A percentile compares a stretch with the other conserved stretches of the same genome.
Evolutionary conservation across 2,329 filamentous ascomycete genomes (phyloP).

Genomic region (Aspergillus sp.): DNA sequence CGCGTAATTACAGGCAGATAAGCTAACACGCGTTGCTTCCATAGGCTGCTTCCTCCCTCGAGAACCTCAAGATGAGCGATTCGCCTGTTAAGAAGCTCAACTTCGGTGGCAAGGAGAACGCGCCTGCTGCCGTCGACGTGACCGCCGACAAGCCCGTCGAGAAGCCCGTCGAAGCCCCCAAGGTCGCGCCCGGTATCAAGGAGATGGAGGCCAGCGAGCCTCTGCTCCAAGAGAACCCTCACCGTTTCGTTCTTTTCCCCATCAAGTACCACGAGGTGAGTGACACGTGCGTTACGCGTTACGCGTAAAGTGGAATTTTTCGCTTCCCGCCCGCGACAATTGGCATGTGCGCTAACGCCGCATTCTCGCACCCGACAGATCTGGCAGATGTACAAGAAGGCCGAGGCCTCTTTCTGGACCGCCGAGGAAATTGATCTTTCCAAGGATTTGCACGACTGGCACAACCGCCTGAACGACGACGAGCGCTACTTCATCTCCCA

Average conservation of each 20-base stretch:
- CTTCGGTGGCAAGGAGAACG: constrained; percentile 86
- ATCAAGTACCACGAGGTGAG: constrained; percentile 99
- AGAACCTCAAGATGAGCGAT: constrained; percentile 83
- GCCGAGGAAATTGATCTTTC: constrained; percentile 99
- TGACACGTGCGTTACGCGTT: constrained; percentile 53
- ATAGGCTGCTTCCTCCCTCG: constrained; percentile 82
- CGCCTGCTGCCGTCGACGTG: constrained; percentile 55
- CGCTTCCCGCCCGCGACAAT: constrained; percentile 16
- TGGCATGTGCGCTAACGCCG: constrained; percentile 40
- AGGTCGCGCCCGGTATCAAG: constrained; percentile 59
- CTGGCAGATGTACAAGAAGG: constrained; percentile 99
- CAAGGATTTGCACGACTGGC: constrained; percentile 99
- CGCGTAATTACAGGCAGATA: constrained; percentile 34
- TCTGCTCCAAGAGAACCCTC: constrained; percentile 89
- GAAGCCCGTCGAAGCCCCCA: constrained; percentile 44
- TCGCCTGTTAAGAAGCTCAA: constrained; percentile 88
- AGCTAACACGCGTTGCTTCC: constrained; percentile 42
- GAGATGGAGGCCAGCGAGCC: constrained; percentile 80
- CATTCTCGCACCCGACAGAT: constrained; percentile 64
- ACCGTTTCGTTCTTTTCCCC: constrained; percentile 96
- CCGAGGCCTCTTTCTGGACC: constrained; percentile 99
- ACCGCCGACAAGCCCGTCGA: constrained; percentile 59
- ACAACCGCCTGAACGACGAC: constrained; percentile 94
- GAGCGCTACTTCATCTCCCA: constrained; percentile 98
- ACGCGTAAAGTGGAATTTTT: constrained; percentile 68